A percentile compares a stretch with the other conserved stretches of the same genome.
Evolutionary conservation across 805 yeast species (phyloP).

Genomic region (Lachancea sp.): DNA sequence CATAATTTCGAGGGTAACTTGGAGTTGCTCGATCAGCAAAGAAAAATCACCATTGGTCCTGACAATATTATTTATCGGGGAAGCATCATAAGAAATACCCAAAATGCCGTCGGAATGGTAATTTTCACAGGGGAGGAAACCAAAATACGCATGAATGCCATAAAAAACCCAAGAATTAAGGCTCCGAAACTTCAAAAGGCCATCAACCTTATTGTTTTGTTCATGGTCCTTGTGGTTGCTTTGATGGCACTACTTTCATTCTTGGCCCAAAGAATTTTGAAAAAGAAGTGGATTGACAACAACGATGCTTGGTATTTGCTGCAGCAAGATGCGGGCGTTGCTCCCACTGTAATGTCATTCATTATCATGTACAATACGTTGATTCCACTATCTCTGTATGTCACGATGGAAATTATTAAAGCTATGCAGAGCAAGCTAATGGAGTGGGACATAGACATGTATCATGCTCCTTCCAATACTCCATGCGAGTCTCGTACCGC

Average conservation of each 20-base stretch:
- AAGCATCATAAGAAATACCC: conserved; percentile 79
- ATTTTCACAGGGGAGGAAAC: conserved; percentile 94
- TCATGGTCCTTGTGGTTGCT: conserved; percentile 82
- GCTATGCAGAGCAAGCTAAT: conserved; percentile 75
- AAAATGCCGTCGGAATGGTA: conserved; percentile 66
- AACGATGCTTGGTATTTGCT: conserved; percentile 66
- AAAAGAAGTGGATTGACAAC: conserved; percentile 33
- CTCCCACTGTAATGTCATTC: conserved; percentile 90
- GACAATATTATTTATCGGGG: conserved; percentile 90
- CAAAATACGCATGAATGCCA: conserved; percentile 91
- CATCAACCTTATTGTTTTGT: conserved; percentile 74
- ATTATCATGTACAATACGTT: conserved; percentile 95
- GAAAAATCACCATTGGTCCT: conserved; percentile 57
- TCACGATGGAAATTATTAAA: conserved; percentile 93
- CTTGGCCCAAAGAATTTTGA: conserved; percentile 62
- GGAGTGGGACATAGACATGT: conserved; percentile 93
- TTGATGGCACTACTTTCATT: conserved; percentile 71
- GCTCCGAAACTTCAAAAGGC: conserved; percentile 85
- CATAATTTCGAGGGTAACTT: conserved; percentile 86
- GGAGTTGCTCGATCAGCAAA: conserved; percentile 34
- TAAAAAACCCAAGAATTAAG: conserved; percentile 81
- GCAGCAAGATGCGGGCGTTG: conserved; percentile 70
- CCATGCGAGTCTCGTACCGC: conserved; percentile 96
- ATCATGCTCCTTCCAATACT: conserved; percentile 72
- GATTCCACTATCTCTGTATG: conserved; percentile 90